phyloP scores from a whole-genome alignment of 2,329 filamentous ascomycete genomes.

The Fusarium solani-melongenae region DNA sequence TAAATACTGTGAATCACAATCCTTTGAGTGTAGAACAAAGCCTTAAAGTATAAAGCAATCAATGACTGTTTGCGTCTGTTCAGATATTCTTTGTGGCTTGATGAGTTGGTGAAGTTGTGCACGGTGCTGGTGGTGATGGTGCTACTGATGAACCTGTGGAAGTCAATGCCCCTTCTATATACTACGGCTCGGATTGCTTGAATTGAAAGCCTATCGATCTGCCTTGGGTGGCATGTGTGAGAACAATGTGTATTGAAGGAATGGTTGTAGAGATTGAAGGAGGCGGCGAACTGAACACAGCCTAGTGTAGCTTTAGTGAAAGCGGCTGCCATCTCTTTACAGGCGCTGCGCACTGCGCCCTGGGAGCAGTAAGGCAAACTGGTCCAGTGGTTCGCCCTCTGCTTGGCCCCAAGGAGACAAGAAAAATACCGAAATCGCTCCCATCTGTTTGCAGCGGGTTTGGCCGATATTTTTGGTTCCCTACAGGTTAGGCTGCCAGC shows the following conservation, averaged over 20 bases:
- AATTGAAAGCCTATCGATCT: too few relatives aligned
- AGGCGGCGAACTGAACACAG: too few relatives aligned
- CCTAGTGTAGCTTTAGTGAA: too few relatives aligned
- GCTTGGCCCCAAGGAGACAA: background rate
- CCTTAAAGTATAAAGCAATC: background rate
- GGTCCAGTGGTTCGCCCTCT: background rate
- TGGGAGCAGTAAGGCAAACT: background rate
- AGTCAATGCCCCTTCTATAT: background rate
- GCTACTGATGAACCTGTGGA: background rate
- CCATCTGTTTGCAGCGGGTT: too few relatives aligned
- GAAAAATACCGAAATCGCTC: too few relatives aligned
- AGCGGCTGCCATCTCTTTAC: background rate
- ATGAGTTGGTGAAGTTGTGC: background rate
- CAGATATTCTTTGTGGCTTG: conserved; percentile 1
- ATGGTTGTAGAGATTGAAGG: too few relatives aligned
- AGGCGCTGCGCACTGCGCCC: background rate
- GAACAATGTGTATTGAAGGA: too few relatives aligned
- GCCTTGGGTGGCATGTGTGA: too few relatives aligned
- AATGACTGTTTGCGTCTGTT: background rate
- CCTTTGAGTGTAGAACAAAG: background rate
- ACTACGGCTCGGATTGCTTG: background rate
- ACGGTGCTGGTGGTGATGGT: background rate
- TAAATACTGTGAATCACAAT: background rate
- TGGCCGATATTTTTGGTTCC: too few relatives aligned
- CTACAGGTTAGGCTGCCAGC: too few relatives aligned